phyloP scores from a whole-genome alignment of 257 asterid genomes.

The Gentiana macrophylla region DNA sequence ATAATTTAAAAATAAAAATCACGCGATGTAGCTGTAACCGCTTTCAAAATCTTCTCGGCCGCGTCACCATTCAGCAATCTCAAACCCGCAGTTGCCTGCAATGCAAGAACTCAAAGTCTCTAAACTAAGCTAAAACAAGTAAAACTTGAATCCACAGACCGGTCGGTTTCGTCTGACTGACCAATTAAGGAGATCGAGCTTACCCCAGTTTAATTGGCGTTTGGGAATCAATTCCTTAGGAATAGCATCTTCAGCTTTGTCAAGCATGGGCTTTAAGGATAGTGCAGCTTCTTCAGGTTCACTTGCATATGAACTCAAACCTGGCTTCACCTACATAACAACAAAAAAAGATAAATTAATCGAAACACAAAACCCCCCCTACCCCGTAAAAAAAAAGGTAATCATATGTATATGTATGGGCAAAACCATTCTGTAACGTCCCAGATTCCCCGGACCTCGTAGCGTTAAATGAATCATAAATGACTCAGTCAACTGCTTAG shows the following conservation, averaged over 20 bases:
- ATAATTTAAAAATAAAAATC: neutral
- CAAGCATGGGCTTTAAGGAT: constrained; percentile 16
- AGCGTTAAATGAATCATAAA: no score
- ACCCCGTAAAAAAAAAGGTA: no score
- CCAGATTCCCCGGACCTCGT: no score
- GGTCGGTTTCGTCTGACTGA: neutral
- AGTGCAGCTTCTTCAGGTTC: constrained; percentile 20
- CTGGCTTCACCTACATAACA: constrained; percentile 15
- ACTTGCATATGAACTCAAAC: constrained; percentile 23
- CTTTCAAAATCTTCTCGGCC: constrained; percentile 21
- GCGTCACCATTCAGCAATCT: constrained; percentile 22
- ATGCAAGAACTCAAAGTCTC: neutral
- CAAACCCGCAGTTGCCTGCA: constrained; percentile 30
- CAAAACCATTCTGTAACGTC: no score
- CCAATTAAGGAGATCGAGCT: neutral
- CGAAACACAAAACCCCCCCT: constrained; percentile 1
- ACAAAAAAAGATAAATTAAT: neutral
- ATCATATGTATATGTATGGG: no score
- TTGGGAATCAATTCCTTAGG: constrained; percentile 15
- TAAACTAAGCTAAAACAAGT: no score
- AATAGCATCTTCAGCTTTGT: constrained; percentile 14
- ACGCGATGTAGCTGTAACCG: constrained; percentile 6
- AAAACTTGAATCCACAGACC: neutral
- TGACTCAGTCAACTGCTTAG: no score
- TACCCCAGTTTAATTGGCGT: constrained; percentile 26